Base-by-base conservation (phyloP, 176 grass and related monocot genomes). In the Lolium multiflorum region DNA sequence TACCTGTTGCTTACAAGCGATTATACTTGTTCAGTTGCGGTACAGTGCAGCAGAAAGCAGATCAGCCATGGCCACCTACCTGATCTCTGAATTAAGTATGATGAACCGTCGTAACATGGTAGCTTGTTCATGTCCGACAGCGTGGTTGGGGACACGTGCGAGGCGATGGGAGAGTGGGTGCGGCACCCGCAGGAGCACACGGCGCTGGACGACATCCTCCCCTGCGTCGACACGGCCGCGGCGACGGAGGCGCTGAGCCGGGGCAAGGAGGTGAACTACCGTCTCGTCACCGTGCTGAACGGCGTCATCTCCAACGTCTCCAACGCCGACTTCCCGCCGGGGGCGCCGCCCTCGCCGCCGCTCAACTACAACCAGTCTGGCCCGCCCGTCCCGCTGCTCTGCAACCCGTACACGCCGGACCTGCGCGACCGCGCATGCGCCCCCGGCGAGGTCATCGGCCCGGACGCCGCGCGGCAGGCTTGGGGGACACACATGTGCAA, bases 161-260 rank as follows among this genome's bases (percentile, higher is more conserved):
- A 73, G 59, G 93, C 93, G 51, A 92, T 92, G 93, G 79, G 43
- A 28, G 93, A 94, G 81, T 94, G 93, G 93, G 88, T 90, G 67
- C 78, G 7, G 78, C 83, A 81, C 64, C 87, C 93, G 25, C 74
- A 83, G 38, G 93, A 83, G 64, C 82, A 77, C 59, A 94, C 88
- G 48, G 88, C 93, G 38, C 85, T 94, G 28, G 90, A 91, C 62
- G 90, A 83, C 82, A 90, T 94, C 46, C 90, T 94, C 2, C 93
- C 93, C 16, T 94, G 93, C 62, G 85, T 94, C 1, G 88, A 94
- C 86, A 91, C 71, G 6, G 72, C 76, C 0, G 44, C 90, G 0
- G 73, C 90, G 15, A 83, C 71, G 18, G 82, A 90, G 48, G 88
- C 90, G 63, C 74, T 94, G 11, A 46, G 64, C 63, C 82, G 76